A percentile compares a stretch with the other conserved stretches of the same genome.
phyloP scores from a whole-genome alignment of 306 rosid species.

The Vicia faba region DNA sequence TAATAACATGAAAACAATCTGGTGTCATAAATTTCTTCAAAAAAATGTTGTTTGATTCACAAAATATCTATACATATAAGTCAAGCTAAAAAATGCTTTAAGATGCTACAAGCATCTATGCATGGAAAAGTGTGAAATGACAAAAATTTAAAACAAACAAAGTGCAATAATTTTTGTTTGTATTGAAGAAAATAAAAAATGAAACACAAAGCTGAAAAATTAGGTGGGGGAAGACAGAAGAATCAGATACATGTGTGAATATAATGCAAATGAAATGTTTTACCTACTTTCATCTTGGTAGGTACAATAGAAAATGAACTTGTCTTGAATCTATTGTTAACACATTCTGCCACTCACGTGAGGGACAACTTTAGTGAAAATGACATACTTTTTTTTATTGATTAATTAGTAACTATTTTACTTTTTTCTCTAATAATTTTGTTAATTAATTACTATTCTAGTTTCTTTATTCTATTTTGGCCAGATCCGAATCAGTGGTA shows the following conservation, averaged over 20 bases:
- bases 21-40: too few species aligned
- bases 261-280: background rate
- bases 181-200: background rate
- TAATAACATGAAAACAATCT: too few species aligned
- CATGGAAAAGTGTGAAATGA: slow-evolving; percentile 1
- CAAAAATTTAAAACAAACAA: slow-evolving; percentile 2
- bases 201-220: background rate
- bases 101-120: slow-evolving; percentile 4
- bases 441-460: background rate
- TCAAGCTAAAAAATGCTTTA: background rate
- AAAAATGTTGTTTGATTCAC: background rate
- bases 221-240: background rate
- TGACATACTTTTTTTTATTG: background rate
- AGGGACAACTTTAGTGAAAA: slow-evolving; percentile 27
- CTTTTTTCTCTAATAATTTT: background rate
- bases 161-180: slow-evolving; percentile 12
- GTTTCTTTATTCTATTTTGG: background rate
- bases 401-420: background rate
- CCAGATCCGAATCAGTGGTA: background rate
- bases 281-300: background rate
- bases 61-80: background rate
- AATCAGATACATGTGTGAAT: slow-evolving; percentile 4
- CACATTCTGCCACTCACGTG: slow-evolving; percentile 45
- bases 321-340: slow-evolving; percentile 43
- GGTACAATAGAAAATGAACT: slow-evolving; percentile 4